Evolutionary conservation across 164 flowering plant genomes (phyloP), one percentile per base, ranked within the genome.

Genomic region (Annona cherimola): DNA sequence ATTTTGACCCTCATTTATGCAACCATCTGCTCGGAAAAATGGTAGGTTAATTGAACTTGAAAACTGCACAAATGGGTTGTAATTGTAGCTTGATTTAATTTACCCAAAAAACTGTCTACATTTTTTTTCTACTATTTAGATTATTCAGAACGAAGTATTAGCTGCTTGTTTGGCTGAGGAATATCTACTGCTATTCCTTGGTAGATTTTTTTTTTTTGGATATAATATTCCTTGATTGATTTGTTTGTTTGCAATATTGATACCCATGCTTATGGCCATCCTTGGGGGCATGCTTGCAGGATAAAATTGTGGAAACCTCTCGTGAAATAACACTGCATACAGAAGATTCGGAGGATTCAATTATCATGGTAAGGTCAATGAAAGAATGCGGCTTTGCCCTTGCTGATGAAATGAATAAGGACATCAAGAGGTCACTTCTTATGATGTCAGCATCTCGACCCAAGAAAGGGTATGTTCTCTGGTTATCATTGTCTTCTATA

Each of bases 291-390:
- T 2, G 57, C 59, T 76, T 76, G 71, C 71, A 79, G 76, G 86
- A 81, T 45, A 83, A 74, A 12, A 74, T 90, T 39, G 77, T 64
- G 59, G 82, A 80, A 63, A 90, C 85, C 74, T 86, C 93, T 63
- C 87, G 69, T 50, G 93, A 86, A 67, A 76, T 82, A 59, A 71
- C 76, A 72, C 75, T 91, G 79, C 97, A 88, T 73, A 81, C 90
- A 8, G 90, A 90, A 79, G 96, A 92, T 72, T 80, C 77, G 65
- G 96, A 89, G 72, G 98, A 94, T 71, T 92, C 97, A 39, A 83
- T 94, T 42, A 43, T 76, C 45, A 76, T 84, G 85, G 81, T 90
- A 78, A 81, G 78, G 40, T 92, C 98, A 44, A 90, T 94, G 97
- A 90, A 86, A 76, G 89, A 86, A 44, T 87, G 86, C 71, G 98